Evolutionary conservation across 2,329 filamentous ascomycete species (phyloP).

Genomic region (Cordyceps farinosa): DNA sequence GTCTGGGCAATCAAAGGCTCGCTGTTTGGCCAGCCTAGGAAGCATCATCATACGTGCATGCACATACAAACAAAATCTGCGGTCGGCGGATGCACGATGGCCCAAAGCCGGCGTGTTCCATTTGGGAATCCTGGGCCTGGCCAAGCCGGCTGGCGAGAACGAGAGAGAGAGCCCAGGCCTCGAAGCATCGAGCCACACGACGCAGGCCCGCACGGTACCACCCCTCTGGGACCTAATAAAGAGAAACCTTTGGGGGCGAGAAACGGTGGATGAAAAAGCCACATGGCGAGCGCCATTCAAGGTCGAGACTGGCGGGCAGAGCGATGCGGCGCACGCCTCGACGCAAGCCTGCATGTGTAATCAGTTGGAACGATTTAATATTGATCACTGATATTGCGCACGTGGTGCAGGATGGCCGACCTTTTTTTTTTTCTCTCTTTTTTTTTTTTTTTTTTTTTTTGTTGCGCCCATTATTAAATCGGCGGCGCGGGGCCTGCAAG

Average conservation of each 20-base stretch:
- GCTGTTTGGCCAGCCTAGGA: neutral
- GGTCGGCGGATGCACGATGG: neutral
- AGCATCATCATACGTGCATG: neutral
- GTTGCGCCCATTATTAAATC: neutral
- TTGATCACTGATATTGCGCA: constrained; percentile 8
- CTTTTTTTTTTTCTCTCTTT: neutral
- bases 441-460: too few relatives aligned
- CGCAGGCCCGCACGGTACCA: neutral
- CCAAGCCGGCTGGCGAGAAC: too few relatives aligned
- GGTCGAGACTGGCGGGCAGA: constrained; percentile 7
- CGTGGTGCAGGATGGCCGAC: constrained; percentile 2
- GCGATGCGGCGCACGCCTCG: neutral
- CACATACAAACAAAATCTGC: neutral
- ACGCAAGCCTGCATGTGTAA: neutral
- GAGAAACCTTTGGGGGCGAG: constrained; percentile 7
- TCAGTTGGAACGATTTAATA: neutral
- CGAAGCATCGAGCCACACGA: neutral
- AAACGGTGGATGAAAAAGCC: constrained; percentile 5
- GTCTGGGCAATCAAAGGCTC: neutral
- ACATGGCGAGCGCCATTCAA: constrained; percentile 7
- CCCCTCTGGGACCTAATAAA: neutral
- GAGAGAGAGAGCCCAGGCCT: neutral
- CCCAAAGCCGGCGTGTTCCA: neutral
- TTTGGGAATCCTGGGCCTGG: neutral
- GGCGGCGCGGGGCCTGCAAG: constrained; percentile 12